These are phyloP conservation scores for Capniomyces stellatus DNA, from an alignment of 371 early-diverging fungal genomes.

Conservation along the genomic window DNA sequence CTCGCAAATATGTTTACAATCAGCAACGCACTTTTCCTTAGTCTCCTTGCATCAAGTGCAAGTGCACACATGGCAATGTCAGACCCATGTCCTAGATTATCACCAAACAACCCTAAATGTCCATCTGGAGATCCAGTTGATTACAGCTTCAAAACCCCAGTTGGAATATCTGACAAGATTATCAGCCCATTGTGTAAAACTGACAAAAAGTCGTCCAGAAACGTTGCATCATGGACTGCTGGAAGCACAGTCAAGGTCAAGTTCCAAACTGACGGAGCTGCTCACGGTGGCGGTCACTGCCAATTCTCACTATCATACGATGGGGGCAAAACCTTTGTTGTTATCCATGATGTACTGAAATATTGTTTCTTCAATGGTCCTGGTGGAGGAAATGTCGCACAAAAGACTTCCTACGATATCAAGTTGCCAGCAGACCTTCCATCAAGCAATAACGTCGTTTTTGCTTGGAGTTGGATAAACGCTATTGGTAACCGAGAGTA, in stretches of 20 bases:
- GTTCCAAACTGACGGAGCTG: conserved; percentile 23
- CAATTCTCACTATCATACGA: conserved; percentile 48
- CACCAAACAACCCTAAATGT: conserved; percentile 16
- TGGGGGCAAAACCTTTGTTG: conserved; percentile 38
- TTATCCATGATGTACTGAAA: conserved; percentile 31
- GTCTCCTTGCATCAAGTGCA: conserved; percentile 8
- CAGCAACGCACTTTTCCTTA: too few species aligned
- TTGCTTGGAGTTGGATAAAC: conserved; percentile 52
- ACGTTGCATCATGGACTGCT: conserved; percentile 21
- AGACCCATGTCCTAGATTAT: conserved; percentile 17
- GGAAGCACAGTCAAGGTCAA: conserved; percentile 24
- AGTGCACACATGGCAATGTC: conserved; percentile 14
- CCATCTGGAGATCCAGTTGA: conserved; percentile 23
- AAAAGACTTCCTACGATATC: conserved; percentile 19
- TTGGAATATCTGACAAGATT: conserved; percentile 16
- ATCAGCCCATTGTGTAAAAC: conserved; percentile 23
- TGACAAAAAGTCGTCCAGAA: conserved; percentile 11
- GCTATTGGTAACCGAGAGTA: conserved; percentile 39
- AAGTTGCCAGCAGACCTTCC: conserved; percentile 35
- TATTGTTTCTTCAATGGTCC: conserved; percentile 21
- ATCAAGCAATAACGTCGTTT: conserved; percentile 22
- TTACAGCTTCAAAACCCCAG: conserved; percentile 26
- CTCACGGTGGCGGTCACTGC: conserved; percentile 36
- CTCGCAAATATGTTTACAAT: too few species aligned
- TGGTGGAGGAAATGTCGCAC: conserved; percentile 5